These are phyloP conservation scores for Dendrobium chrysotoxum DNA, from an alignment of 106 monocot species.

Conservation along the genomic window DNA sequence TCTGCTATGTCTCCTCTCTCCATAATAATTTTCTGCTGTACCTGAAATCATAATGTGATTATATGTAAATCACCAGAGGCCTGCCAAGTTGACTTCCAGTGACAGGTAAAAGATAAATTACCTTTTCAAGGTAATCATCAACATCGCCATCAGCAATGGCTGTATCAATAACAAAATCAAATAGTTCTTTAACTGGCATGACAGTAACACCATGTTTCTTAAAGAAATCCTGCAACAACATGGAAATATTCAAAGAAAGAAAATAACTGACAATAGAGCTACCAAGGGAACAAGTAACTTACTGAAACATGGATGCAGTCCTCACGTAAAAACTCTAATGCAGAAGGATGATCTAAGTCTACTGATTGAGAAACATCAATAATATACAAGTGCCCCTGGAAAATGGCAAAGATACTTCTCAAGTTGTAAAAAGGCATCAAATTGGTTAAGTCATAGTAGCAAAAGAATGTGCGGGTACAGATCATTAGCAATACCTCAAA, in stretches of 20 bases:
- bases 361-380: constrained; percentile 99
- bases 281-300: constrained; percentile 5
- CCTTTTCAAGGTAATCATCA: constrained; percentile 90
- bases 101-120: constrained; percentile 10
- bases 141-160: constrained; percentile 69
- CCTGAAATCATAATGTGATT: constrained; percentile 21
- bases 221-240: constrained; percentile 78
- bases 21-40: constrained; percentile 54
- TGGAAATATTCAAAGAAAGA: neutral
- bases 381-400: constrained; percentile 88
- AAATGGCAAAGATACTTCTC: neutral
- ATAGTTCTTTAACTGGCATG: constrained; percentile 83
- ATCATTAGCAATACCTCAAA: constrained; percentile 55
- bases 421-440: neutral
- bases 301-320: constrained; percentile 95
- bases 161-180: constrained; percentile 84
- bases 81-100: too few species aligned
- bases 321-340: constrained; percentile 79
- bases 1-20: constrained; percentile 51
- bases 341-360: constrained; percentile 90
- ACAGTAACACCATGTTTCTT: constrained; percentile 80
- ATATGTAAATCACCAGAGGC: neutral
- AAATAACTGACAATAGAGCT: neutral
- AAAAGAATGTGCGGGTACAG: neutral
- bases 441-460: neutral